Percentiles rank a stretch among this genome's conserved stretches.
Evolutionary conservation across 768 basidiomycete species (phyloP).

Genomic region (Kockovaella imperatae): DNA sequence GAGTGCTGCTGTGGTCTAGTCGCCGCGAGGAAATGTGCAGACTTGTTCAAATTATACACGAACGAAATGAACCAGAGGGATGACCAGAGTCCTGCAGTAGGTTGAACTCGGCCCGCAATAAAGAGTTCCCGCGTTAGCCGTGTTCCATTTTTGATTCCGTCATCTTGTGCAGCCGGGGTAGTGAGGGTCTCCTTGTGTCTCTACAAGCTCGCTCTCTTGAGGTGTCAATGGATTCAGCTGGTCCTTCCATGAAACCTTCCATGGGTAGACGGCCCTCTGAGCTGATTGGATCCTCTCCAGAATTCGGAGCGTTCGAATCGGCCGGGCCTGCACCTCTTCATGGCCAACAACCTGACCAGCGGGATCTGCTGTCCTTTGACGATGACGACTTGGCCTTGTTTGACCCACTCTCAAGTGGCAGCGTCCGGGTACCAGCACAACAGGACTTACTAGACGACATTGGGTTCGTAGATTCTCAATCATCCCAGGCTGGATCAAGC

Average conservation of each 20-base stretch:
- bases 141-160: too few species aligned
- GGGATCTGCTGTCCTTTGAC: slow-evolving; percentile 29
- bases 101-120: too few species aligned
- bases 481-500: not conserved
- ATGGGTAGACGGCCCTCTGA: not conserved
- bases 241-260: too few species aligned
- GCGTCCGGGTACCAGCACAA: not conserved
- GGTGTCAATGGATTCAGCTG: not conserved
- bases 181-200: too few species aligned
- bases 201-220: too few species aligned
- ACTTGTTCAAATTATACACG: too few species aligned
- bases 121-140: too few species aligned
- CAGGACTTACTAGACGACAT: not conserved
- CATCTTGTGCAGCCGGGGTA: too few species aligned
- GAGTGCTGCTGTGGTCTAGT: too few species aligned
- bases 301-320: slow-evolving; percentile 28
- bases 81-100: too few species aligned
- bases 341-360: slow-evolving; percentile 7
- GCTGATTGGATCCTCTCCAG: slow-evolving; percentile 4
- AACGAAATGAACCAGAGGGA: too few species aligned
- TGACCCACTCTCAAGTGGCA: not conserved
- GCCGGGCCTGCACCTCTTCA: slow-evolving; percentile 3
- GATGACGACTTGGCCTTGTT: slow-evolving; percentile 7
- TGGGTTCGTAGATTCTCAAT: not conserved
- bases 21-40: too few species aligned